Conservation (phyloP, 768 basidiomycete species). For the Dacryopinax spathularia region DNA sequence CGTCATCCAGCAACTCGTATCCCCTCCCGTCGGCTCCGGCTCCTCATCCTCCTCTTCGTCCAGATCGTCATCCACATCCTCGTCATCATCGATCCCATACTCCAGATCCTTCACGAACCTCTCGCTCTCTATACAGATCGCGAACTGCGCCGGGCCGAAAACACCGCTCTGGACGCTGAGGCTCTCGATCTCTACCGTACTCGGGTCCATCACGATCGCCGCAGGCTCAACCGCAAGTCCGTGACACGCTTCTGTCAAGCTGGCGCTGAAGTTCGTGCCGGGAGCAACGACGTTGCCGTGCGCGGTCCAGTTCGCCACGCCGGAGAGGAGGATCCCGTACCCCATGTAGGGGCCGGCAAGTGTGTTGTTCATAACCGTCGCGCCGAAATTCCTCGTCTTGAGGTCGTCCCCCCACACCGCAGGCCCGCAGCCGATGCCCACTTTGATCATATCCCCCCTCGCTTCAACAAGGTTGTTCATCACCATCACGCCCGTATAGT, state of each 20-base stretch:
- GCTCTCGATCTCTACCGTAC: not conserved
- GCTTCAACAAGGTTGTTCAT: not conserved
- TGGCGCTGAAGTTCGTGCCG: not conserved
- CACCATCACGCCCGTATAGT: not conserved
- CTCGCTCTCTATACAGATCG: not conserved
- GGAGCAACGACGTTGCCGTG: not conserved
- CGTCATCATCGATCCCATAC: not conserved
- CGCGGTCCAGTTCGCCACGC: not conserved
- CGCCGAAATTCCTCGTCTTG: not conserved
- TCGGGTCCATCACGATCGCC: not conserved
- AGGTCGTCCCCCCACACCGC: slow-evolving; percentile 2
- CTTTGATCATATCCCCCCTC: not conserved
- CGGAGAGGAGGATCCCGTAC: not conserved
- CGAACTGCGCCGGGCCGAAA: not conserved
- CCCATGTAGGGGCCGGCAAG: not conserved
- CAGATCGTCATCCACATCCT: not conserved
- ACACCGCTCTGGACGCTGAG: not conserved
- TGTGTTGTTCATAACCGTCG: not conserved
- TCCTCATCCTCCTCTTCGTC: not conserved
- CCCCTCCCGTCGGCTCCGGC: not conserved
- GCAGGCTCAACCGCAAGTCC: not conserved
- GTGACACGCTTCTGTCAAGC: not conserved
- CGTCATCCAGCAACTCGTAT: not conserved
- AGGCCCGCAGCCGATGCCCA: not conserved
- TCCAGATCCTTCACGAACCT: not conserved